Conservation (phyloP, 495 filamentous ascomycete genomes). For the Lasiosphaeria miniovina region DNA sequence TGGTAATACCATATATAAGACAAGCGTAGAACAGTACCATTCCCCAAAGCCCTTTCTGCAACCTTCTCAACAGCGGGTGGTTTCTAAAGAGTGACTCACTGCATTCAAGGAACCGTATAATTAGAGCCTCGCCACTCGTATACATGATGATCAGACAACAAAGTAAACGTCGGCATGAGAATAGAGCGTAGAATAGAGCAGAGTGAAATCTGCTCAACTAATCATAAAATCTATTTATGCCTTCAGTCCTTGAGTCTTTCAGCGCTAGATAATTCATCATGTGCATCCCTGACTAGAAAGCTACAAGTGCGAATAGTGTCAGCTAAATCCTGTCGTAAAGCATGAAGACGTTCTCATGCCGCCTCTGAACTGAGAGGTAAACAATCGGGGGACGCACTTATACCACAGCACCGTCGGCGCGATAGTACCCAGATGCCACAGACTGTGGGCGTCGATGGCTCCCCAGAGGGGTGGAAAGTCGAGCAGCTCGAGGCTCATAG, state of each 20-base stretch:
- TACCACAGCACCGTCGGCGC: conserved; percentile 90
- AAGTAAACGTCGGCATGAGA: too few relatives aligned
- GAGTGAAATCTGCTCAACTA: too few relatives aligned
- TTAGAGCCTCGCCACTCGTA: too few relatives aligned
- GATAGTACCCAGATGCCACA: conserved; percentile 95
- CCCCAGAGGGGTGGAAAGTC: conserved; percentile 88
- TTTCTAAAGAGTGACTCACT: not conserved
- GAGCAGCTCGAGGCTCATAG: conserved; percentile 92
- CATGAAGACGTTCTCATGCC: not conserved
- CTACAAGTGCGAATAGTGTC: conserved; percentile 36
- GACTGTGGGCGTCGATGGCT: conserved; percentile 85
- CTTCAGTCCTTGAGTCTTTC: conserved; percentile 35
- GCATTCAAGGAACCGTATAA: too few relatives aligned
- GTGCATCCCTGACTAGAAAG: conserved; percentile 73
- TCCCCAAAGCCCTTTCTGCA: too few relatives aligned
- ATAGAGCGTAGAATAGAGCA: too few relatives aligned
- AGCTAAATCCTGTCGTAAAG: not conserved
- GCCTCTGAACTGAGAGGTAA: conserved; percentile 19
- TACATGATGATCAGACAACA: too few relatives aligned
- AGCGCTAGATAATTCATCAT: conserved; percentile 62
- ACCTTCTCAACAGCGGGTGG: too few relatives aligned
- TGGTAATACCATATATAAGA: too few relatives aligned
- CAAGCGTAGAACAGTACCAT: too few relatives aligned
- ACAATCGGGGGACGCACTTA: conserved; percentile 61
- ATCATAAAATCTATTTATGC: not conserved